phyloP scores from a whole-genome alignment of 371 early-diverging fungal genomes.

The Syncephalastrum racemosum region DNA sequence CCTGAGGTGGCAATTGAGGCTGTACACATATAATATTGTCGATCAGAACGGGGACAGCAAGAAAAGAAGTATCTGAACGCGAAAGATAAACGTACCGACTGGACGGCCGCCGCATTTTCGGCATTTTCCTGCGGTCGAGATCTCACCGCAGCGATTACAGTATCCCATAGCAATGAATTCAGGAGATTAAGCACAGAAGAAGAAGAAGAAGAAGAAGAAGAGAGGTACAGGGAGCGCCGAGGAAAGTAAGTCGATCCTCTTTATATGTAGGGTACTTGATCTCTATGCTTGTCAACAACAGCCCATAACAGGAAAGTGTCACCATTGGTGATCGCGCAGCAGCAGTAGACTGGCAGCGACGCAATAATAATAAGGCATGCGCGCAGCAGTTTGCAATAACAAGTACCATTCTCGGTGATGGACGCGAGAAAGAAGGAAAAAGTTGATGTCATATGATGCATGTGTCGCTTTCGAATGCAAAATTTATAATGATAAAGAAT shows the following conservation, averaged over 20 bases:
- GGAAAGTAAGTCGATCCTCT: too few relatives aligned
- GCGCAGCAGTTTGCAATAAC: too few relatives aligned
- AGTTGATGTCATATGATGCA: too few relatives aligned
- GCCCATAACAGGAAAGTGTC: slow-evolving; percentile 7
- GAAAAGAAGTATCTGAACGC: neutral
- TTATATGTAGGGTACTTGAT: too few relatives aligned
- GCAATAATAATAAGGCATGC: too few relatives aligned
- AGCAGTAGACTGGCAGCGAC: too few relatives aligned
- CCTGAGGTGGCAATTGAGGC: slow-evolving; percentile 51
- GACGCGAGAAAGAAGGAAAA: too few relatives aligned
- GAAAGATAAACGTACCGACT: slow-evolving; percentile 41
- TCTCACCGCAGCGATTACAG: slow-evolving; percentile 63
- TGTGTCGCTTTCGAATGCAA: too few relatives aligned
- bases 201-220: slow-evolving; percentile 15
- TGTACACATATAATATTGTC: slow-evolving; percentile 1
- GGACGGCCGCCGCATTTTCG: slow-evolving; percentile 58
- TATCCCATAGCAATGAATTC: slow-evolving; percentile 50
- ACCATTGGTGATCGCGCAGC: slow-evolving; percentile 2
- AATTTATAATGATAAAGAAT: too few relatives aligned
- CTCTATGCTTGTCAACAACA: slow-evolving; percentile 8
- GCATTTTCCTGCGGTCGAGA: slow-evolving; percentile 52
- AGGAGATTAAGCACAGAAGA: slow-evolving; percentile 9
- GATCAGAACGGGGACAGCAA: neutral
- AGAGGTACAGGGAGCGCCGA: neutral
- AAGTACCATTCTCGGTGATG: too few relatives aligned